Conservation (phyloP, 2,329 filamentous ascomycete genomes). For the Microascus cirrosus region DNA sequence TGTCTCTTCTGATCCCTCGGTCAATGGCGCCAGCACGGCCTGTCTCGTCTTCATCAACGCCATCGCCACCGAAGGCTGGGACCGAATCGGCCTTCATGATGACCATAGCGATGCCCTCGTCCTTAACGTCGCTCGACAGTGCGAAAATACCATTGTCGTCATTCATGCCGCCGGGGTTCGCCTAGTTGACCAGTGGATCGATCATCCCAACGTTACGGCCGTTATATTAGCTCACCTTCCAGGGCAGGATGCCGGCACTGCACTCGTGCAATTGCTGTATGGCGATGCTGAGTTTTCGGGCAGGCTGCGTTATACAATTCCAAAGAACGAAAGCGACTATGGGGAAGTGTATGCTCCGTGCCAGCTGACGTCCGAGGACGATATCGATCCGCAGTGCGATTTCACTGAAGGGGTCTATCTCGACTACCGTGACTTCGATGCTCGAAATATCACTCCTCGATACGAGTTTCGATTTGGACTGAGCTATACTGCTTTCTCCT, state of each 20-base stretch:
- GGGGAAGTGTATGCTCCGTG: too few species aligned
- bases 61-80: slow-evolving; percentile 69
- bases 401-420: slow-evolving; percentile 74
- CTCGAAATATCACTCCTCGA: too few species aligned
- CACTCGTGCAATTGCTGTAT: slow-evolving; percentile 73
- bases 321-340: slow-evolving; percentile 54
- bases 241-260: slow-evolving; percentile 73
- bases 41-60: slow-evolving; percentile 91
- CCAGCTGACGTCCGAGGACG: slow-evolving; percentile 54
- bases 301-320: slow-evolving; percentile 74
- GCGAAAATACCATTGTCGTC: slow-evolving; percentile 84
- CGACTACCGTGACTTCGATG: slow-evolving; percentile 61
- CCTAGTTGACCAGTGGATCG: slow-evolving; percentile 61
- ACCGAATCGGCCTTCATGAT: slow-evolving; percentile 79
- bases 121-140: slow-evolving; percentile 63
- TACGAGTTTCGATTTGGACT: too few species aligned
- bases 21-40: slow-evolving; percentile 52
- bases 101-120: slow-evolving; percentile 79
- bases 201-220: slow-evolving; percentile 69
- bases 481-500: too few species aligned
- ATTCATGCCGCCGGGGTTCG: slow-evolving; percentile 80
- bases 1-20: too few species aligned
- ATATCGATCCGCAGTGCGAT: slow-evolving; percentile 57
- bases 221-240: slow-evolving; percentile 75
- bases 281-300: slow-evolving; percentile 70